These are phyloP conservation scores for Pseudotulostoma volvatum DNA, from an alignment of 495 filamentous ascomycete species.

Conservation along the genomic window DNA sequence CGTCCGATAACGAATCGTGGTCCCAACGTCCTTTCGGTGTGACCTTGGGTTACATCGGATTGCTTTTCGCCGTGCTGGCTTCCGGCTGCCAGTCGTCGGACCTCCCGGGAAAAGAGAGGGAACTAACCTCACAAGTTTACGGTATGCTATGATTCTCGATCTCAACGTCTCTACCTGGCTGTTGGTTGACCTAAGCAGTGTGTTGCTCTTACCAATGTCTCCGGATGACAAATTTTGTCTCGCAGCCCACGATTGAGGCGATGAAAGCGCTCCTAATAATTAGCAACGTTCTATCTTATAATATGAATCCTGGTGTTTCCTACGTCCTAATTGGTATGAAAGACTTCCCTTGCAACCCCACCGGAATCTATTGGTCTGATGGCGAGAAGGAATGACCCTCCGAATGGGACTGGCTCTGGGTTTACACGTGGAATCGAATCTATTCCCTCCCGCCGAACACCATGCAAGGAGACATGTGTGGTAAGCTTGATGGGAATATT, in stretches of 20 bases:
- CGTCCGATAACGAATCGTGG: constrained; percentile 20
- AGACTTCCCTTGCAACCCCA: neutral
- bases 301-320: constrained; percentile 47
- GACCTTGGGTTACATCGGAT: constrained; percentile 22
- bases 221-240: constrained; percentile 44
- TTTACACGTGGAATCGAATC: constrained; percentile 35
- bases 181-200: constrained; percentile 16
- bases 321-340: constrained; percentile 38
- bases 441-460: constrained; percentile 22
- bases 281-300: constrained; percentile 44
- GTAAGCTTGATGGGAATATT: constrained; percentile 11
- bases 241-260: constrained; percentile 36
- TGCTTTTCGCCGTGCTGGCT: constrained; percentile 62
- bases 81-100: constrained; percentile 66
- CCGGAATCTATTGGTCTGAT: neutral
- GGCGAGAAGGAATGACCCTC: constrained; percentile 35
- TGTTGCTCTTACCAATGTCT: constrained; percentile 49
- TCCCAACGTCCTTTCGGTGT: constrained; percentile 25
- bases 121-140: constrained; percentile 46
- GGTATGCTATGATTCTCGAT: constrained; percentile 15
- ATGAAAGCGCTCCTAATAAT: constrained; percentile 44
- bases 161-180: neutral
- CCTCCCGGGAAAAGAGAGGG: constrained; percentile 38
- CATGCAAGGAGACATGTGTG: constrained; percentile 25
- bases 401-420: constrained; percentile 43